Conservation (phyloP, 2,329 filamentous ascomycete genomes). For the Diaporthe citrichinensis region DNA sequence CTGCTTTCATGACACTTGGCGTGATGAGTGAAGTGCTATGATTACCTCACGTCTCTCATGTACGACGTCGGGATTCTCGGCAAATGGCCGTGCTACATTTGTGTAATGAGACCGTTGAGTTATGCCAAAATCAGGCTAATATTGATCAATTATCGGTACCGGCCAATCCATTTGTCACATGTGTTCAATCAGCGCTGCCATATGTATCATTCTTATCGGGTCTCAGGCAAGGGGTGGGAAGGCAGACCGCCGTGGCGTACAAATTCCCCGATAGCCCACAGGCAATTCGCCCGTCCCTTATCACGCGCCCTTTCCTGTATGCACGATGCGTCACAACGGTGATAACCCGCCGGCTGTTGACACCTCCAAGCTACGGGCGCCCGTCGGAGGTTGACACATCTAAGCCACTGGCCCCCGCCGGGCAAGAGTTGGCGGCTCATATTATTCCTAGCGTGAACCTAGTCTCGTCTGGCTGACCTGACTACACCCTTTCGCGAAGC, state of each 20-base stretch:
- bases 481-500: neutral
- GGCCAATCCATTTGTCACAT: neutral
- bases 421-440: slow-evolving; percentile 25
- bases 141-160: neutral
- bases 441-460: slow-evolving; percentile 10
- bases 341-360: slow-evolving; percentile 14
- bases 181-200: neutral
- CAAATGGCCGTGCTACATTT: neutral
- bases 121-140: neutral
- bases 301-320: slow-evolving; percentile 22
- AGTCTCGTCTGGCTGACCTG: neutral
- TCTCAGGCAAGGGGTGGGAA: neutral
- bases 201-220: neutral
- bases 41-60: neutral
- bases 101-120: neutral
- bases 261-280: neutral
- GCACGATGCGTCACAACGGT: slow-evolving; percentile 28
- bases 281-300: slow-evolving; percentile 25
- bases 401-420: slow-evolving; percentile 14
- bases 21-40: neutral
- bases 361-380: slow-evolving; percentile 7
- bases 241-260: neutral
- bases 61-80: slow-evolving; percentile 1
- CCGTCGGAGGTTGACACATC: neutral
- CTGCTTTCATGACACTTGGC: neutral